Evolutionary conservation across 176 grass and related monocot genomes (phyloP).

Genomic region (Oryza meridionalis): DNA sequence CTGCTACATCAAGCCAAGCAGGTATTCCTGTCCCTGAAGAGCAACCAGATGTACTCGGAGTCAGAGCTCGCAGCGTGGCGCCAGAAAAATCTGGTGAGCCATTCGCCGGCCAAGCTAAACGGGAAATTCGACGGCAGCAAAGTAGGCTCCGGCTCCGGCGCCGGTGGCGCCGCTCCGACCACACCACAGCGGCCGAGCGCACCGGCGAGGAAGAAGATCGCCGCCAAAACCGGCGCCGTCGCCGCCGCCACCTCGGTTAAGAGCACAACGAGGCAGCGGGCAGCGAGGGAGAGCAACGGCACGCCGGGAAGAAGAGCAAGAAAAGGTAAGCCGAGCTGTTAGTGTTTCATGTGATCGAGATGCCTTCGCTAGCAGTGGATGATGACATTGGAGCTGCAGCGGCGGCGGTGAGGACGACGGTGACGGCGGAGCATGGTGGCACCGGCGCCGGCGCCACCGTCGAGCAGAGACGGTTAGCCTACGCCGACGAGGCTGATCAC

Average conservation of each 20-base stretch:
- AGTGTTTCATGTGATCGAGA: not conserved
- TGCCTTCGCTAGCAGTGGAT: too few relatives aligned
- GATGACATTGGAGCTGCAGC: not conserved
- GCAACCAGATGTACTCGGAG: conserved; percentile 52
- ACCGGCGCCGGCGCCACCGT: not conserved
- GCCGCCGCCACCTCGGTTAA: not conserved
- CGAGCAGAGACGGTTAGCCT: conserved; percentile 36
- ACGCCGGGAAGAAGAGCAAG: conserved; percentile 38
- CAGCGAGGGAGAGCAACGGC: conserved; percentile 12
- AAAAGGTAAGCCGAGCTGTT: conserved; percentile 33
- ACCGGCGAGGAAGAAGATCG: conserved; percentile 29
- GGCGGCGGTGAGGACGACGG: not conserved
- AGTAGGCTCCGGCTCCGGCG: not conserved
- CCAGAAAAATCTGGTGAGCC: conserved; percentile 35
- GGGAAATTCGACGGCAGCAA: not conserved
- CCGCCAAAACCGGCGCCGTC: not conserved
- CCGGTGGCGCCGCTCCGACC: not conserved
- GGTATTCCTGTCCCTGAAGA: conserved; percentile 63
- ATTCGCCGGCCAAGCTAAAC: conserved; percentile 12
- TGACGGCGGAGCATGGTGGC: not conserved
- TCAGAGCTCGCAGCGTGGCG: conserved; percentile 52
- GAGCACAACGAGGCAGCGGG: conserved; percentile 17
- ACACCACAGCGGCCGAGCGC: not conserved
- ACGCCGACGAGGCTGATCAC: conserved; percentile 1
- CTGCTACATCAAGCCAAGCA: conserved; percentile 58